A percentile compares a stretch with the other conserved stretches of the same genome.
Conservation (phyloP, 768 basidiomycete species). For the Tylopilus felleus region DNA sequence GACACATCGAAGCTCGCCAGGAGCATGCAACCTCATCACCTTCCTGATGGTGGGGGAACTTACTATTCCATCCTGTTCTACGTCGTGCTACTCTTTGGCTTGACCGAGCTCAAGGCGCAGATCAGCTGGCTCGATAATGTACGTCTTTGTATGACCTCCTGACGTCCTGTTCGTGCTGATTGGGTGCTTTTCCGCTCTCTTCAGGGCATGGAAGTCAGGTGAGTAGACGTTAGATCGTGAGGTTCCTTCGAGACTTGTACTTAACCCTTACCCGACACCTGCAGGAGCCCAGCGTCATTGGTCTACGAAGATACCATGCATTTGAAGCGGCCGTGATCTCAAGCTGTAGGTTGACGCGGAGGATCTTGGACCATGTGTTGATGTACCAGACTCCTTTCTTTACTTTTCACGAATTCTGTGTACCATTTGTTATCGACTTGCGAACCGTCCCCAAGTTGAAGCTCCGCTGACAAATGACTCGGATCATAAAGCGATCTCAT, state of each 20-base stretch:
- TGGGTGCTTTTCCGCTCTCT: not conserved
- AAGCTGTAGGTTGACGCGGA: too few relatives aligned
- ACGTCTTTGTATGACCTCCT: conserved; percentile 15
- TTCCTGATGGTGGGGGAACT: conserved; percentile 8
- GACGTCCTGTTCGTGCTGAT: not conserved
- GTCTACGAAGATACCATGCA: conserved; percentile 22
- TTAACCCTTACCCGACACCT: not conserved
- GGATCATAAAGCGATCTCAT: too few relatives aligned
- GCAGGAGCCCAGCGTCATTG: conserved; percentile 28
- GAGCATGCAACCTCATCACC: conserved; percentile 10
- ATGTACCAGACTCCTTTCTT: too few relatives aligned
- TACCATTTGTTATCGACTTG: too few relatives aligned
- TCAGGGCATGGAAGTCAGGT: conserved; percentile 39
- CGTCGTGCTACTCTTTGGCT: conserved; percentile 48
- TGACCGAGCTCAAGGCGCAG: conserved; percentile 51
- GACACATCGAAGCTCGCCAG: conserved; percentile 11
- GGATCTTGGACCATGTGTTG: not conserved
- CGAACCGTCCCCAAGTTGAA: too few relatives aligned
- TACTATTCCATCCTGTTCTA: conserved; percentile 17
- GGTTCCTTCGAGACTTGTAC: too few relatives aligned
- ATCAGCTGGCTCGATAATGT: conserved; percentile 44
- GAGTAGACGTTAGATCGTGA: not conserved
- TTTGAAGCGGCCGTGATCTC: not conserved
- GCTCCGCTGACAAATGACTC: too few relatives aligned
- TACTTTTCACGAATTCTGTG: too few relatives aligned